Conservation (phyloP, 2,329 filamentous ascomycete genomes). For the Aspergillus arachidicola region DNA sequence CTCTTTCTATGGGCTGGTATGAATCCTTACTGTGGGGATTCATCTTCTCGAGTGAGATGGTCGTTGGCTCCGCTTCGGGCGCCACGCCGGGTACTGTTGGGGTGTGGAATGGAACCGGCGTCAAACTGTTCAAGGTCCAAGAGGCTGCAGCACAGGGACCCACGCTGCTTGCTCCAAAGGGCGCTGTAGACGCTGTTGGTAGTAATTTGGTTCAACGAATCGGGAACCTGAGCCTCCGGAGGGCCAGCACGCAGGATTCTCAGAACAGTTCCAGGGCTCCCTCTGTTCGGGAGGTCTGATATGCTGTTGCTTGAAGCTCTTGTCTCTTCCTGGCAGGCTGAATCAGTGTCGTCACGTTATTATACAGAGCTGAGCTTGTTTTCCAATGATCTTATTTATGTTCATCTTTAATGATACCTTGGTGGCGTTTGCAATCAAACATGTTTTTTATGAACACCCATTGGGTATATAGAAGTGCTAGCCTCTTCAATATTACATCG, state of each 20-base stretch:
- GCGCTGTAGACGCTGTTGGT: slow-evolving; percentile 90
- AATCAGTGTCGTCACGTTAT: slow-evolving; percentile 1
- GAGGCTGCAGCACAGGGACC: slow-evolving; percentile 79
- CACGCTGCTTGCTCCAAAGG: slow-evolving; percentile 79
- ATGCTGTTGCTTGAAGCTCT: slow-evolving; percentile 17
- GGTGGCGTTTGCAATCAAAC: slow-evolving; percentile 16
- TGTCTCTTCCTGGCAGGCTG: not conserved
- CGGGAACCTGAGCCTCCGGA: slow-evolving; percentile 71
- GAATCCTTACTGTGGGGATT: slow-evolving; percentile 93
- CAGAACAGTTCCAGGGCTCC: slow-evolving; percentile 31
- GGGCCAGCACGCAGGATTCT: slow-evolving; percentile 36
- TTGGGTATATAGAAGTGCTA: not conserved
- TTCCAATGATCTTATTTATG: slow-evolving; percentile 16
- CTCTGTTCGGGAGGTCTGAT: slow-evolving; percentile 41
- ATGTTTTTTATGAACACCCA: not conserved
- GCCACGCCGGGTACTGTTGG: slow-evolving; percentile 79
- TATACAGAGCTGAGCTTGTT: slow-evolving; percentile 12
- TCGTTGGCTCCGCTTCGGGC: slow-evolving; percentile 50
- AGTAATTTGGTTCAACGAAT: slow-evolving; percentile 87
- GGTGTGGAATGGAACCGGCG: slow-evolving; percentile 88
- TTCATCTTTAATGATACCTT: slow-evolving; percentile 24
- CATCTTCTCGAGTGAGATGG: slow-evolving; percentile 87
- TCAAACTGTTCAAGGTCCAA: slow-evolving; percentile 88
- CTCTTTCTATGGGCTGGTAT: slow-evolving; percentile 90
- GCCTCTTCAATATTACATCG: not conserved